Conservation (phyloP, 305 asterid species). For the Fraxinus paxiana region DNA sequence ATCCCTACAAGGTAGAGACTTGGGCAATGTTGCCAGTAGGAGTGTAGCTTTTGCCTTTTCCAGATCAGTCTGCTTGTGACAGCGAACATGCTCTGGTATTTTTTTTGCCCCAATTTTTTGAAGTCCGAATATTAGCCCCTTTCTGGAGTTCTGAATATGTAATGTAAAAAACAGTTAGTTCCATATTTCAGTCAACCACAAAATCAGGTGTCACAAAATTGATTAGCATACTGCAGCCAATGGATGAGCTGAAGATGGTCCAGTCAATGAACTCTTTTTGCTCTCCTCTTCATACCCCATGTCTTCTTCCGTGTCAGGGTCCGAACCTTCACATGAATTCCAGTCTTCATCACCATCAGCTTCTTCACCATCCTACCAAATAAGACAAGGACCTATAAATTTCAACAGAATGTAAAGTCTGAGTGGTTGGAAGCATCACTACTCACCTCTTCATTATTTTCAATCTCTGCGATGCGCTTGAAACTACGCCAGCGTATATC, state of each 20-base stretch:
- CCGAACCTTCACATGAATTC: constrained; percentile 50
- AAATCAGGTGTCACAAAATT: constrained; percentile 8
- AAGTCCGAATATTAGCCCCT: constrained; percentile 72
- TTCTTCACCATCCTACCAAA: constrained; percentile 60
- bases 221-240: constrained; percentile 73
- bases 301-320: constrained; percentile 55
- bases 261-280: constrained; percentile 27
- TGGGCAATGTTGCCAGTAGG: constrained; percentile 80
- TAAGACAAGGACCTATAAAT: constrained; percentile 21
- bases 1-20: constrained; percentile 83
- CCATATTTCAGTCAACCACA: constrained; percentile 23
- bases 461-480: constrained; percentile 80
- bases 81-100: constrained; percentile 85
- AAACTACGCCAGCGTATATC: constrained; percentile 78
- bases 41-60: constrained; percentile 89
- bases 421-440: neutral
- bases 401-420: constrained; percentile 21
- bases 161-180: constrained; percentile 25
- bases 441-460: constrained; percentile 52
- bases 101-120: constrained; percentile 82
- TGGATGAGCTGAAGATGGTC: constrained; percentile 44
- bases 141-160: constrained; percentile 62
- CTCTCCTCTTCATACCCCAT: constrained; percentile 50
- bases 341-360: constrained; percentile 56
- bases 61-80: constrained; percentile 81